These are phyloP conservation scores for Mortierella hygrophila DNA, from an alignment of 192 early-diverging fungal species.

Conservation along the genomic window DNA sequence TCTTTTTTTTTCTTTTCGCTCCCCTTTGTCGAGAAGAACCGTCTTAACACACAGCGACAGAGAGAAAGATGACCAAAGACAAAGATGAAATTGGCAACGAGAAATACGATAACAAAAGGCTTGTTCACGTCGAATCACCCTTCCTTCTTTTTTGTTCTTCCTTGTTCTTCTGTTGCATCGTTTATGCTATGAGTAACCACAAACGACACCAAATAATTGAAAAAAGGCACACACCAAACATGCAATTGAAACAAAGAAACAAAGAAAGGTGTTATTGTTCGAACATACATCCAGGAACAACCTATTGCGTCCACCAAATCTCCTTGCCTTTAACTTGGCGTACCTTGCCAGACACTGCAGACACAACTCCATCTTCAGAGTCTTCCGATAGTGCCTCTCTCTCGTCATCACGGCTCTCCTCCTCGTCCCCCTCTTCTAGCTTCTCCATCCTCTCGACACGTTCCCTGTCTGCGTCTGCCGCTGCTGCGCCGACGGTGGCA, in stretches of 20 bases:
- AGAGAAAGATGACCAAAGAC: too few relatives aligned
- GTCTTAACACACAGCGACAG: too few relatives aligned
- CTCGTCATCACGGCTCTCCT: neutral
- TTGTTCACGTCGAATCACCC: too few relatives aligned
- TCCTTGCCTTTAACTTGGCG: conserved; percentile 36
- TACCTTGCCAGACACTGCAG: conserved; percentile 17
- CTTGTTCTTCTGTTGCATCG: too few relatives aligned
- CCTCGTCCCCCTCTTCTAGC: conserved; percentile 1
- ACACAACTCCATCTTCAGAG: conserved; percentile 28
- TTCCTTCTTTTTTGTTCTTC: too few relatives aligned
- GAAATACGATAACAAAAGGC: too few relatives aligned
- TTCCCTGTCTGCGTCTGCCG: neutral
- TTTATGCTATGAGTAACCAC: too few relatives aligned
- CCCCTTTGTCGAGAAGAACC: too few relatives aligned
- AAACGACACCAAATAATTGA: neutral
- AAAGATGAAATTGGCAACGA: too few relatives aligned
- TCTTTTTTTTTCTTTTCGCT: neutral
- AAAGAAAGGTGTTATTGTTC: neutral
- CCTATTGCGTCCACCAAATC: conserved; percentile 44
- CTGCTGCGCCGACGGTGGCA: neutral
- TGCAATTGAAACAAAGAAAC: neutral
- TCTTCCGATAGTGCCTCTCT: conserved; percentile 5
- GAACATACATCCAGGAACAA: neutral
- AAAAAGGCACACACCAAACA: neutral
- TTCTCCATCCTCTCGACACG: conserved; percentile 4